Base-by-base conservation (phyloP, 1,284 basidiomycete genomes). In the Ustanciosporium gigantosporum region DNA sequence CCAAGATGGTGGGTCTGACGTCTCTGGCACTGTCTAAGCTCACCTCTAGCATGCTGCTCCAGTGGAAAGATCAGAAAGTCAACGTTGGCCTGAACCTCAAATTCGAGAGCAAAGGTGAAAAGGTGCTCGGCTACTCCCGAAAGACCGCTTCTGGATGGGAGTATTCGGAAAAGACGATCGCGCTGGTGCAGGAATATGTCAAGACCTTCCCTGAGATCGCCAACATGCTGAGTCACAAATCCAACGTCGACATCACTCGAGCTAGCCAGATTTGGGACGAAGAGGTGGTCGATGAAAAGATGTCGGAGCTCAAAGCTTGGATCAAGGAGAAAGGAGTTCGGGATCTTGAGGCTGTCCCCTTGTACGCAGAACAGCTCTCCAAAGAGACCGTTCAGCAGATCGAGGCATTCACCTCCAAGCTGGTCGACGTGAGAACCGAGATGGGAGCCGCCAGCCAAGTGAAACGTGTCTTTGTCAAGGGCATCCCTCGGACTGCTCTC, bases 11-110 rank as follows among this genome's bases (percentile, higher is more conserved):
- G 17, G 60, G 58, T 29, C 46, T 77, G 27, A 70, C 66, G 15
- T 58, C 57, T 19, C 47, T 77, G 8, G 71, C 68, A 2, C 84
- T 91, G 13, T 88, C 91, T 20, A 90, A 88, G 79, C 88, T 99
- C 65, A 92, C 91, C 0, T 92, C 92, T 20, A 93, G 89, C 69
- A 86, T 97, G 74, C 87, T 96, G 85, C 87, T 96, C 36, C 87
- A 89, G 66, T 84, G 84, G n/a, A 44, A 57, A n/a, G 56, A 67
- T 19, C 82, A 83, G 68, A 96, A 95, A 81, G 84, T 83, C 50
- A 97, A 98, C 76, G 82, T 98, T 24, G 95, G 95, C 4, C 83
- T 98, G 19, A 90, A 89, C 73, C 84, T 98, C 69, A 98, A 99
- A 79, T 98, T 97, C 59, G 95, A 98, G 77, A 90, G 86, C 19